Base-by-base conservation (phyloP, 2,329 filamentous ascomycete genomes). In the Paracorniculantispora psalliotae region DNA sequence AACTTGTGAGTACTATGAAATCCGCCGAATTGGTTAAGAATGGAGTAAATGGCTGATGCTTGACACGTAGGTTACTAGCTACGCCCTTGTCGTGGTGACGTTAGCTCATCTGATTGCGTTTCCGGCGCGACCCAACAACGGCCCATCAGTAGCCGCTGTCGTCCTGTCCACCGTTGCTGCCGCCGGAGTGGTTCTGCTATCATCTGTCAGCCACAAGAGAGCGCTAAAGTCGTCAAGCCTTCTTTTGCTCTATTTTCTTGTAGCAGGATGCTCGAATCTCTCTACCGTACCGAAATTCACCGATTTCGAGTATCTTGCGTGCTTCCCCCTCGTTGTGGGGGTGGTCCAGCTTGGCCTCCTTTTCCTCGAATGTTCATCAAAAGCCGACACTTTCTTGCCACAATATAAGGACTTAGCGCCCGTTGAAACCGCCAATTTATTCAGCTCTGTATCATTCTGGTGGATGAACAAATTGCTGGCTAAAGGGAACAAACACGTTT, bases 391-490 rank as follows among this genome's bases (percentile, higher is more conserved):
- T 15, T 23, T 54, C 7, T 41, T 48, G 13, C 41, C 49, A 2
- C 28, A 43, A 12, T 49, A 53, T n/a, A 54, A 39, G 23, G 25
- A 17, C 1, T 23, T 54, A n/a, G 28, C 57, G 35, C 49, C 57
- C 12, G 50, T 47, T 12, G 57, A 59, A n/a, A 59, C 41, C 2
- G 48, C 43, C 3, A 59, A 53, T 30, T 2, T 54, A 2, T 44
- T 60, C 35, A 57, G 39, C 28, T 23, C 44, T 13, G 9, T 51
- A 4, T 51, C 30, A 3, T 60, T 56, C 37, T 60, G 59, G 59
- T 60, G 59, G 59, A 46, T 57, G 12, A 60, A 60, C n/a, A 39
- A 23, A 7, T 5, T 60, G 19, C 47, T 60, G 6, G 39, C 30
- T 3, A 13, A 39, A 8, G 59, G 59, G 19, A 56, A 56, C 26